Conservation (phyloP, 2,329 filamentous ascomycete genomes). For the Fusarium albosuccineum region DNA sequence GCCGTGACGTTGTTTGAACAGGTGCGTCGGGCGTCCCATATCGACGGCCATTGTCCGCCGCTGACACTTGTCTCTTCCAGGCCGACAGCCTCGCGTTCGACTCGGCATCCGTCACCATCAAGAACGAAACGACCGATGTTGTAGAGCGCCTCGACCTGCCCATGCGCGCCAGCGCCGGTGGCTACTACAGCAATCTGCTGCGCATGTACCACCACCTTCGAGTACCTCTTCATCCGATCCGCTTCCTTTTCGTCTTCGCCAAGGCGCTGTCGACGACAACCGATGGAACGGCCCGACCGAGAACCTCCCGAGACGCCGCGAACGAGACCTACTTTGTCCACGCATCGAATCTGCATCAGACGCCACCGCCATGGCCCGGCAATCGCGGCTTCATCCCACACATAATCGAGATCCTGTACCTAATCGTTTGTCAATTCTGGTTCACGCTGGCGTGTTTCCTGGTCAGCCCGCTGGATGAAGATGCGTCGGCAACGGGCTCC, state of each 20-base stretch:
- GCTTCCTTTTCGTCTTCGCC: slow-evolving; percentile 67
- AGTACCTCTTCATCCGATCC: slow-evolving; percentile 62
- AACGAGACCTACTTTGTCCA: slow-evolving; percentile 63
- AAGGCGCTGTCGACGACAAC: slow-evolving; percentile 38
- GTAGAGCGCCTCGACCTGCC: slow-evolving; percentile 56
- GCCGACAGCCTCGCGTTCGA: slow-evolving; percentile 53
- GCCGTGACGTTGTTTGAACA: slow-evolving; percentile 55
- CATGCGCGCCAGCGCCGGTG: slow-evolving; percentile 53
- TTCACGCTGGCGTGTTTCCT: slow-evolving; percentile 66
- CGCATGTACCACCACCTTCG: slow-evolving; percentile 68
- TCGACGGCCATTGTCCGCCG: not conserved
- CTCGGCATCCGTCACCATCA: slow-evolving; percentile 54
- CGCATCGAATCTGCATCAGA: slow-evolving; percentile 65
- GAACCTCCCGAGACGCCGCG: slow-evolving; percentile 19
- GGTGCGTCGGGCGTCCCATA: slow-evolving; percentile 38
- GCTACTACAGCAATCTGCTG: slow-evolving; percentile 68
- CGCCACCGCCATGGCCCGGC: slow-evolving; percentile 58
- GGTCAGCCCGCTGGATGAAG: slow-evolving; percentile 50
- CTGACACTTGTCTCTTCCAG: slow-evolving; percentile 35
- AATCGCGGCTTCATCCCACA: slow-evolving; percentile 54
- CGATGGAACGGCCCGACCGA: slow-evolving; percentile 14
- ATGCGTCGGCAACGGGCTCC: not conserved
- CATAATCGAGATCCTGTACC: slow-evolving; percentile 57
- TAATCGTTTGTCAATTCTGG: slow-evolving; percentile 65
- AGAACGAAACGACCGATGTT: slow-evolving; percentile 46